Conservation (phyloP, 768 basidiomycete species). For the Rubroboletus satanas region DNA sequence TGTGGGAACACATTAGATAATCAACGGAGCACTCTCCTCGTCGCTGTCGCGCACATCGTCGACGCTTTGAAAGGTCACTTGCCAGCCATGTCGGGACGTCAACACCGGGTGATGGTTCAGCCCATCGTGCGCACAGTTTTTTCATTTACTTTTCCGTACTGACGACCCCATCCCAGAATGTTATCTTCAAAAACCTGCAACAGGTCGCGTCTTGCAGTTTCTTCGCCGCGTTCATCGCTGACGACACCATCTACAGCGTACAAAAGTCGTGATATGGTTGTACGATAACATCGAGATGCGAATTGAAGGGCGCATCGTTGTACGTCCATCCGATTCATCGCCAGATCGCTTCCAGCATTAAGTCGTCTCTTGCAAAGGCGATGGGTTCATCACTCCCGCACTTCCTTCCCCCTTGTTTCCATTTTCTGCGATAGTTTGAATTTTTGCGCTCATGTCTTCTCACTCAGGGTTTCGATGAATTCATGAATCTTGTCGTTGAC, state of each 20-base stretch:
- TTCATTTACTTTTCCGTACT: background rate
- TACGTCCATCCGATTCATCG: conserved; percentile 45
- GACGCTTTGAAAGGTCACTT: conserved; percentile 5
- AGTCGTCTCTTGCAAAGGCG: conserved; percentile 39
- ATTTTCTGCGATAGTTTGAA: background rate
- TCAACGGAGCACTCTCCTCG: background rate
- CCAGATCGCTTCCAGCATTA: conserved; percentile 35
- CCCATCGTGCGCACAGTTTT: conserved; percentile 75
- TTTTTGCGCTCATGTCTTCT: conserved; percentile 23
- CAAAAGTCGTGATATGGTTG: conserved; percentile 88
- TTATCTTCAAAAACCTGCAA: conserved; percentile 97
- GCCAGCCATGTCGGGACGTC: conserved; percentile 80
- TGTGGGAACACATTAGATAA: conserved; percentile 28
- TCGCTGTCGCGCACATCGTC: conserved; percentile 8
- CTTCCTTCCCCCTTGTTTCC: background rate
- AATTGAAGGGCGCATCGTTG: conserved; percentile 93
- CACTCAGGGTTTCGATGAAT: conserved; percentile 93
- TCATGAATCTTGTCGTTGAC: conserved; percentile 97
- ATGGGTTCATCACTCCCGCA: conserved; percentile 17
- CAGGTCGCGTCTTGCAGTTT: conserved; percentile 44
- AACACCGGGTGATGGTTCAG: conserved; percentile 98
- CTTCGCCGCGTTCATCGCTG: conserved; percentile 8
- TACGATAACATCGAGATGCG: conserved; percentile 97
- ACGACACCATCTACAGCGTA: conserved; percentile 47
- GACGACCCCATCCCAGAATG: conserved; percentile 55